Base-by-base conservation (phyloP, 805 yeast species). In the Candida ulmi region DNA sequence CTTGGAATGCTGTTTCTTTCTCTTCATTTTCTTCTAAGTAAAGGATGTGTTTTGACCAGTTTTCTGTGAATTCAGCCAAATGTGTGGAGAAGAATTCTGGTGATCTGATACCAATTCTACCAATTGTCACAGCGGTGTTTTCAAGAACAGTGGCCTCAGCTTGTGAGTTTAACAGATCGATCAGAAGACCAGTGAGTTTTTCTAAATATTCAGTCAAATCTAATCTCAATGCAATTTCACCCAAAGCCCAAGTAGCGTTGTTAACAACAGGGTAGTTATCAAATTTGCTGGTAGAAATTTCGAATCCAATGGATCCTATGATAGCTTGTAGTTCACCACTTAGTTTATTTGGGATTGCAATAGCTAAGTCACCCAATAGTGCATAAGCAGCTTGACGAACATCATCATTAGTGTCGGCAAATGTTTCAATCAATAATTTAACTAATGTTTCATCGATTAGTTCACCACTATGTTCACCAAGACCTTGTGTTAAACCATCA, bases 381-480 rank as follows among this genome's bases (percentile, higher is more conserved):
- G 98, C 97, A 64, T 80, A 88, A 0, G 91, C 87, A 42, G 88
- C 78, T 62, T 93, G 99, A 47, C 97, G 75, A n/a, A 93, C 96
- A 59, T 93, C 98, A 45, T 79, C 80, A 19, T 71, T 74, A 5
- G 77, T 73, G 58, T 88, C 95, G 46, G 80, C 83, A 47, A 88
- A 71, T 55, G 95, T 83, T 34, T 76, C 69, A 24, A 84, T 52
- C 41, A 90, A 56, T 36, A 88, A 64, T 28, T 74, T 78, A 66
- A 86, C 71, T 41, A 90, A 55, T 25, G 69, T 58, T 2, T 56
- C 57, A 24, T 64, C 66, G 36, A 83, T 70, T 46, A 85, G 63
- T 31, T 75, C 82, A 9, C 69, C 75, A 24, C 80, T 69, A 45
- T 79, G 80, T 8, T 66, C 60, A 12, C 84, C 85, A 41, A 93